These are phyloP conservation scores for Capsaspora owczarzaki DNA, from an alignment of 78 protist genomes.

Conservation along the genomic window DNA sequence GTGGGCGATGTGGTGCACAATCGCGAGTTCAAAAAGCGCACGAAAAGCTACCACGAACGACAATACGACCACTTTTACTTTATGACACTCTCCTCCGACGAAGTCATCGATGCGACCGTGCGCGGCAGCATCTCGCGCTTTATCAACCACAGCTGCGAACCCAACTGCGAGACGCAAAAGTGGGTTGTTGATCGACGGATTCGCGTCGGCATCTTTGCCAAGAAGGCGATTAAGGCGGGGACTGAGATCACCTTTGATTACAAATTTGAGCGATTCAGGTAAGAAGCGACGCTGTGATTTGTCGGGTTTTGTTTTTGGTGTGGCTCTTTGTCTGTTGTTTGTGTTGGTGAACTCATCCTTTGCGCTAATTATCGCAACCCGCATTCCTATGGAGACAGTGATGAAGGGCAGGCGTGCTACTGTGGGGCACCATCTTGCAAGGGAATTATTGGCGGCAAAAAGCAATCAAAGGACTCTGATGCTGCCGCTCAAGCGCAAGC, in stretches of 20 bases:
- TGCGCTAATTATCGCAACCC: background rate
- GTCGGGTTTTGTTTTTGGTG: background rate
- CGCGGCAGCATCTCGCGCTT: conserved; percentile 41
- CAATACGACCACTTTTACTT: background rate
- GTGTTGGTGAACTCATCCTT: background rate
- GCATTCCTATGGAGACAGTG: background rate
- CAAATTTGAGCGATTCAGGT: background rate
- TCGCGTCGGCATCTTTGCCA: conserved; percentile 73
- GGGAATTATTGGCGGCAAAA: background rate
- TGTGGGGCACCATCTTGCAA: background rate
- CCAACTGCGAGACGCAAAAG: conserved; percentile 49
- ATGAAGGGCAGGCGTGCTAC: background rate
- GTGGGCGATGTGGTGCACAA: background rate
- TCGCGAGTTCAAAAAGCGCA: background rate
- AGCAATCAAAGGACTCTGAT: no score
- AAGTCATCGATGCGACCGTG: background rate
- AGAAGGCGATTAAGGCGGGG: conserved; percentile 61
- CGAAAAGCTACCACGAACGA: background rate
- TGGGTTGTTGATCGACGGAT: conserved; percentile 40
- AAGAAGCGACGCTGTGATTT: background rate
- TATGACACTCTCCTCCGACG: background rate
- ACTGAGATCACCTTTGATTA: conserved; percentile 88
- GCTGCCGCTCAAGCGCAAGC: no score
- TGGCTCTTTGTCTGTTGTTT: background rate
- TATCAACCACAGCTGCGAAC: conserved; percentile 91